These are phyloP conservation scores for Tulasnella sp. DNA, from an alignment of 768 basidiomycete genomes.

Conservation along the genomic window DNA sequence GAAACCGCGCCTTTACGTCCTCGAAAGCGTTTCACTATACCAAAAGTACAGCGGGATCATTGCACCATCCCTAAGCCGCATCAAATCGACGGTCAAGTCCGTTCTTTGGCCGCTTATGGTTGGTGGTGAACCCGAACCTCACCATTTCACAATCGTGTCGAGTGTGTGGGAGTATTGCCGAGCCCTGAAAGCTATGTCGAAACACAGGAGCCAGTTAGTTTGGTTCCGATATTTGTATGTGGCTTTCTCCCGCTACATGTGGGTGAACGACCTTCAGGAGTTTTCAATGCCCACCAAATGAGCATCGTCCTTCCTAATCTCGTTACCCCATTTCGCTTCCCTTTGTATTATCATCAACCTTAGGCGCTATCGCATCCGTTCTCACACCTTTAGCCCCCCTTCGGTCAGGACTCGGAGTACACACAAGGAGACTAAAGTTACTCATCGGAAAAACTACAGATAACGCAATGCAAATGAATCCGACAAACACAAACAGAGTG, in stretches of 20 bases:
- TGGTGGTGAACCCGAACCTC: not conserved
- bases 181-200: slow-evolving; percentile 54
- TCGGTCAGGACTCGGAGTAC: too few species aligned
- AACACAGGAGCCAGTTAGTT: slow-evolving; percentile 62
- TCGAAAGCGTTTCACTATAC: slow-evolving; percentile 44
- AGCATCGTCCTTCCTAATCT: too few species aligned
- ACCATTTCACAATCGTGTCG: slow-evolving; percentile 34
- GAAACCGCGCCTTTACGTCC: slow-evolving; percentile 38
- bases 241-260: slow-evolving; percentile 75
- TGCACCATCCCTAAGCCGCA: not conserved
- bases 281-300: too few species aligned
- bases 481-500: too few species aligned
- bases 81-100: not conserved
- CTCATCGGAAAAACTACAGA: too few species aligned
- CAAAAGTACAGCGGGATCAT: slow-evolving; percentile 43
- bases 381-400: too few species aligned
- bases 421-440: too few species aligned
- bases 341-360: too few species aligned
- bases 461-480: too few species aligned
- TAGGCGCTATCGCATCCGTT: too few species aligned
- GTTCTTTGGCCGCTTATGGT: not conserved
- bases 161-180: slow-evolving; percentile 42
- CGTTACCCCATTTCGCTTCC: too few species aligned
- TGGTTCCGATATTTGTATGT: slow-evolving; percentile 89
- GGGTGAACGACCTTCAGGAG: slow-evolving; percentile 53